phyloP scores from a whole-genome alignment of 2,329 filamentous ascomycete genomes.

The Apiospora hydei region DNA sequence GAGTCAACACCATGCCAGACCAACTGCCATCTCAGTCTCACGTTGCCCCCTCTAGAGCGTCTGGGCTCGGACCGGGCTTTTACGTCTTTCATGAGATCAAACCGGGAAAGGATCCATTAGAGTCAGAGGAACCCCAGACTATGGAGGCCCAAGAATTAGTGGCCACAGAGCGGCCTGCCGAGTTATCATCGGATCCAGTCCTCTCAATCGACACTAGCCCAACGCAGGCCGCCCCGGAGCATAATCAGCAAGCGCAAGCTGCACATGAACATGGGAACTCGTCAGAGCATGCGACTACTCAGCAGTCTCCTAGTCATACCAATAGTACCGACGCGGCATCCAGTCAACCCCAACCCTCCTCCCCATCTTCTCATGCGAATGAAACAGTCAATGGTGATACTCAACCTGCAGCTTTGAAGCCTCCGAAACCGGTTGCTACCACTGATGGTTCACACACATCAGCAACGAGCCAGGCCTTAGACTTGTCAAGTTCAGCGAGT shows the following conservation, averaged over 20 bases:
- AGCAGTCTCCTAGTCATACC: neutral
- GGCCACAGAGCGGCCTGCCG: neutral
- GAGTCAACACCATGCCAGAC: constrained; percentile 32
- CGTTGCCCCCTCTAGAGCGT: constrained; percentile 26
- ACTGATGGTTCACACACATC: neutral
- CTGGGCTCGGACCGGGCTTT: constrained; percentile 25
- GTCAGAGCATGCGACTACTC: neutral
- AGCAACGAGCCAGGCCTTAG: neutral
- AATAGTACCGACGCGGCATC: neutral
- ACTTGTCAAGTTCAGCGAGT: neutral
- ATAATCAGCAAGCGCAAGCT: neutral
- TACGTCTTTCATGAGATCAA: constrained; percentile 18
- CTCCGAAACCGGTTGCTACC: neutral
- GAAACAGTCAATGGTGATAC: neutral
- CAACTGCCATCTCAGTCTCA: constrained; percentile 27
- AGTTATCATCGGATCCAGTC: neutral
- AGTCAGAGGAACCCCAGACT: neutral
- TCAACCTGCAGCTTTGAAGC: neutral
- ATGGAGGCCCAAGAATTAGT: neutral
- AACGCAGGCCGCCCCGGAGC: neutral
- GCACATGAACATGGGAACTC: neutral
- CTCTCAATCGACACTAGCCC: neutral
- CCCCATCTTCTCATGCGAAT: neutral
- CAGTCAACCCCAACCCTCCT: neutral
- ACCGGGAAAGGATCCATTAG: neutral